Evolutionary conservation across 805 yeast genomes (phyloP).

Genomic region (Schwanniomyces vanrijiae): DNA sequence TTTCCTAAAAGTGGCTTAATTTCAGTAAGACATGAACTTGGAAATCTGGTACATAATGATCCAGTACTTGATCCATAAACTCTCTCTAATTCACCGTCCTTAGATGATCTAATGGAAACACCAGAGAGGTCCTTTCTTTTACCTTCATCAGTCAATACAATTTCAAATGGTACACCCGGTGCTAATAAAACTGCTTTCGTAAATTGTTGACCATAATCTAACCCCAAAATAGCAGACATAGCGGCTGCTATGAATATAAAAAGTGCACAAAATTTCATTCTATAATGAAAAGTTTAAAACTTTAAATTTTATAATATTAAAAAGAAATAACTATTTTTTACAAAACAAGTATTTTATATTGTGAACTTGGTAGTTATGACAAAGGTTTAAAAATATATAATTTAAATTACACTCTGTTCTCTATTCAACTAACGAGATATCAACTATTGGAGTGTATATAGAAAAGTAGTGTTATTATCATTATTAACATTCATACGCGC

Average conservation of each 20-base stretch:
- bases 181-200: conserved; percentile 88
- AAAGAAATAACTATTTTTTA: not conserved
- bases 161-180: conserved; percentile 85
- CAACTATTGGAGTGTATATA: not conserved
- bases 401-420: not conserved
- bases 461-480: not conserved
- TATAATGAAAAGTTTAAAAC: not conserved
- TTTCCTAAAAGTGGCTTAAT: conserved; percentile 74
- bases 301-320: not conserved
- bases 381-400: not conserved
- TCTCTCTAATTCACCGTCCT: conserved; percentile 57
- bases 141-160: conserved; percentile 85
- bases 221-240: conserved; percentile 72
- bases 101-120: conserved; percentile 54
- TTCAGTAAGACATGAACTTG: conserved; percentile 64
- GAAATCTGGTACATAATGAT: conserved; percentile 69
- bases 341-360: not conserved
- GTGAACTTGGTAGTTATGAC: not conserved
- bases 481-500: not conserved
- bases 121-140: conserved; percentile 89
- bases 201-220: conserved; percentile 87
- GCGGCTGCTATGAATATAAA: conserved; percentile 16
- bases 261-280: conserved; percentile 8
- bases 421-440: not conserved
- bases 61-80: conserved; percentile 76